Base-by-base conservation (phyloP, 495 filamentous ascomycete genomes). In the Sporormia fimetaria region DNA sequence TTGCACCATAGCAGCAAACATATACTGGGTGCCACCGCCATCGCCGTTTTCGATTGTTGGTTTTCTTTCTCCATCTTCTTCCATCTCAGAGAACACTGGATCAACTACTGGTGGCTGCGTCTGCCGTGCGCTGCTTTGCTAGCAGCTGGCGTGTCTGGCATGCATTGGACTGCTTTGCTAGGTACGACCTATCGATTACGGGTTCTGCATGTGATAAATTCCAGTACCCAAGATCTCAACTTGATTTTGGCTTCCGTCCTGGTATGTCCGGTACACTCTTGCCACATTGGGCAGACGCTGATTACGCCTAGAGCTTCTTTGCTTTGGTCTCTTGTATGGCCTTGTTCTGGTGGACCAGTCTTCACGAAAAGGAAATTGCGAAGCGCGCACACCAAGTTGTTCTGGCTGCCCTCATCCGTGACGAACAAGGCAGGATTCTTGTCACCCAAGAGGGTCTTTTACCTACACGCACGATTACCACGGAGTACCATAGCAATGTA, bases 81-180 rank as follows among this genome's bases (percentile, higher is more conserved):
- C 58, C 67, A 77, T 40, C 75, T 78, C 58, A 71, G 73, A 51
- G 73, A 75, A n/a, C 66, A 73, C 4, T 94, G 87, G 82, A 83
- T 76, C 14, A 80, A 80, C 56, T 70, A 65, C 10, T 83, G 76
- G 76, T 84, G 75, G 78, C 83, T 81, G 49, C 67, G 85, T 42
- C 54, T 67, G 15, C 38, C 76, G 2, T 82, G 75, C 49, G 82
- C 80, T 5, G 55, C 70, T 17, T 38, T 87, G 5, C 64, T 94
- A 24, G 80, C 82, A 17, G 62, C 67, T 10, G 81, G 80, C 24
- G 83, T 88, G 2, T 83, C 75, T 14, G 83, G 81, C 2, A 90
- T 93, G 84, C 84, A 93, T 55, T 94, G 84, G 83, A 77, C 77
- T 12, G 85, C 83, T 10, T 68, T 78, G 2, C 62, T 76, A 10